phyloP scores from a whole-genome alignment of 257 asterid species.

The Leonotis leonurus region DNA sequence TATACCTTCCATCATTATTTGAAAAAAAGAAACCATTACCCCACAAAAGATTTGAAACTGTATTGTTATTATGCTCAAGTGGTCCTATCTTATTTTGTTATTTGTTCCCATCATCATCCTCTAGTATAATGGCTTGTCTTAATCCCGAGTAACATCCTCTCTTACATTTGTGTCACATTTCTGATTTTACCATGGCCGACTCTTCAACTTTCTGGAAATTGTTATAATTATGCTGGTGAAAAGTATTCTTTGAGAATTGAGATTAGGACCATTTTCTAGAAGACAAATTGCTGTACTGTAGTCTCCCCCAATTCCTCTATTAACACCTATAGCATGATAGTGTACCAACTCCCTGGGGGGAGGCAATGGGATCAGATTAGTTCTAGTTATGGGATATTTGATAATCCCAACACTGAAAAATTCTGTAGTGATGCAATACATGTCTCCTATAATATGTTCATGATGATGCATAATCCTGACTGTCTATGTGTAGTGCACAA shows the following conservation, averaged over 20 bases:
- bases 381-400: background rate
- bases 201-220: background rate
- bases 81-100: background rate
- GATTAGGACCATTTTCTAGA: background rate
- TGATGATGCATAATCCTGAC: background rate
- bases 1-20: background rate
- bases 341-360: background rate
- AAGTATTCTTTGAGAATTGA: conserved; percentile 1
- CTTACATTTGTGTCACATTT: background rate
- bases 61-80: too few species aligned
- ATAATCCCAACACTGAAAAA: background rate
- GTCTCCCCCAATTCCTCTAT: conserved; percentile 6
- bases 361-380: background rate
- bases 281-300: background rate
- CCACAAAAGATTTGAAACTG: background rate
- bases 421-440: background rate
- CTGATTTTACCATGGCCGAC: background rate
- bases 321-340: background rate
- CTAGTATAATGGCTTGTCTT: too few species aligned
- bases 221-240: background rate
- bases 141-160: background rate
- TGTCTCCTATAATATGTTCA: background rate
- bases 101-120: too few species aligned
- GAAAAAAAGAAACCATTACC: background rate
- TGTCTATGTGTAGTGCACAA: background rate